Conservation (phyloP, 305 asterid genomes). For the Fraxinus floribunda region DNA sequence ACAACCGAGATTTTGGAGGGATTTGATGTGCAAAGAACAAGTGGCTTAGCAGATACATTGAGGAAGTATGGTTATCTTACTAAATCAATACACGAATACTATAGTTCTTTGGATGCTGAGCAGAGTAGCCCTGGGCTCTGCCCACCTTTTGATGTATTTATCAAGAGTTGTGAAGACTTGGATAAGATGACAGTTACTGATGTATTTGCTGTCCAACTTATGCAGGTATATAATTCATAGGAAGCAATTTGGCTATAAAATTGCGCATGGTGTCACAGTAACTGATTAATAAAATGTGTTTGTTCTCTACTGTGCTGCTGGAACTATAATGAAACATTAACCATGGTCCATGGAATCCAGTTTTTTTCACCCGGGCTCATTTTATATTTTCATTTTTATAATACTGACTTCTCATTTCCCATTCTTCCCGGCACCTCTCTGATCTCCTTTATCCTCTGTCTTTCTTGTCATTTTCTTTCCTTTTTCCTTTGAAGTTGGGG, state of each 20-base stretch:
- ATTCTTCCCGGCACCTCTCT: not conserved
- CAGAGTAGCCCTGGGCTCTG: conserved; percentile 44
- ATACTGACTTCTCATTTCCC: conserved; percentile 2
- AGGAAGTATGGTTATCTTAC: conserved; percentile 81
- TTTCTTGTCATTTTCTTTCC: not conserved
- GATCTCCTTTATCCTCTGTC: not conserved
- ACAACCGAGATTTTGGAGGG: conserved; percentile 98
- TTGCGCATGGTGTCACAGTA: conserved; percentile 6
- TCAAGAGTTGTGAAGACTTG: conserved; percentile 70
- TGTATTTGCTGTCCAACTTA: conserved; percentile 87
- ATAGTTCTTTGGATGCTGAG: conserved; percentile 54
- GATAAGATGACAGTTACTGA: conserved; percentile 85
- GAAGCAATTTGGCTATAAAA: not conserved
- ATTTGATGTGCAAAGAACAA: conserved; percentile 89
- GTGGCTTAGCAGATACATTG: conserved; percentile 77
- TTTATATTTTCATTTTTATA: not conserved
- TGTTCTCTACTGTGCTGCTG: not conserved
- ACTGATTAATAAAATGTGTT: not conserved
- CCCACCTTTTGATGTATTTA: conserved; percentile 60
- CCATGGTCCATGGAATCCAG: not conserved
- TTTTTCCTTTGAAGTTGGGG: not conserved
- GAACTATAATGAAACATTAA: not conserved
- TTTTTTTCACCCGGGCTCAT: not conserved
- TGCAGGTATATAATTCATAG: conserved; percentile 63
- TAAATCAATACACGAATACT: conserved; percentile 67